These are phyloP conservation scores for Fusarium veterinarium DNA, from an alignment of 2,329 filamentous ascomycete genomes.

Conservation along the genomic window DNA sequence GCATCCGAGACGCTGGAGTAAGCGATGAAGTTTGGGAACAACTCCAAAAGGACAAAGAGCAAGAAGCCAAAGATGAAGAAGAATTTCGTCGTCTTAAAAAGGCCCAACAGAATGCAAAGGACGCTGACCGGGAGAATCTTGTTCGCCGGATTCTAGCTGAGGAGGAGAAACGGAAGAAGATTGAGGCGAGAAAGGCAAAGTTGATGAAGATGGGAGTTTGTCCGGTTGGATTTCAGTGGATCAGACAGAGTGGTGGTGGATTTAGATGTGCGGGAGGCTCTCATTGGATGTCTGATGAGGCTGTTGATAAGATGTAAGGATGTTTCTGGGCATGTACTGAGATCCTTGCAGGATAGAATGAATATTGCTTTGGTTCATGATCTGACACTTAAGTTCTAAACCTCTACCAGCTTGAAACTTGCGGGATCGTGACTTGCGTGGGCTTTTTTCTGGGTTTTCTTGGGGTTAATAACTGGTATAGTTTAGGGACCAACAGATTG, in stretches of 20 bases:
- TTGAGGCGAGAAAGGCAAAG: slow-evolving; percentile 58
- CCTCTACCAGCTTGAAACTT: too few relatives aligned
- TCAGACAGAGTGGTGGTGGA: slow-evolving; percentile 63
- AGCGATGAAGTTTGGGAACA: slow-evolving; percentile 71
- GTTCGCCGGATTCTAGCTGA: slow-evolving; percentile 47
- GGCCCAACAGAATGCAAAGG: slow-evolving; percentile 43
- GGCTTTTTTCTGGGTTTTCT: too few relatives aligned
- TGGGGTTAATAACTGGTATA: too few relatives aligned
- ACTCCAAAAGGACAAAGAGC: slow-evolving; percentile 62
- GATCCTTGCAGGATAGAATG: too few relatives aligned
- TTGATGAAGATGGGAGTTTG: slow-evolving; percentile 67
- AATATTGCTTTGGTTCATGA: too few relatives aligned
- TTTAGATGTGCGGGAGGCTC: slow-evolving; percentile 72
- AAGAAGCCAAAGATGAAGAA: slow-evolving; percentile 52
- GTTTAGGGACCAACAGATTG: too few relatives aligned
- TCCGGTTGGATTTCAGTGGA: slow-evolving; percentile 68
- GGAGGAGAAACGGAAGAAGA: slow-evolving; percentile 52
- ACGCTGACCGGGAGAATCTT: slow-evolving; percentile 51
- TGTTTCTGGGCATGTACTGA: neutral
- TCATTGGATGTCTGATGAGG: slow-evolving; percentile 58
- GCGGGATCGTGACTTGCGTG: too few relatives aligned
- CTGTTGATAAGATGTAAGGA: slow-evolving; percentile 11
- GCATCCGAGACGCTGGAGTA: slow-evolving; percentile 66
- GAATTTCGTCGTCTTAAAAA: slow-evolving; percentile 52
- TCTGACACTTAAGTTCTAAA: too few relatives aligned